Evolutionary conservation across 2,329 filamentous ascomycete genomes (phyloP).

Genomic region (Apiospora phragmitis): DNA sequence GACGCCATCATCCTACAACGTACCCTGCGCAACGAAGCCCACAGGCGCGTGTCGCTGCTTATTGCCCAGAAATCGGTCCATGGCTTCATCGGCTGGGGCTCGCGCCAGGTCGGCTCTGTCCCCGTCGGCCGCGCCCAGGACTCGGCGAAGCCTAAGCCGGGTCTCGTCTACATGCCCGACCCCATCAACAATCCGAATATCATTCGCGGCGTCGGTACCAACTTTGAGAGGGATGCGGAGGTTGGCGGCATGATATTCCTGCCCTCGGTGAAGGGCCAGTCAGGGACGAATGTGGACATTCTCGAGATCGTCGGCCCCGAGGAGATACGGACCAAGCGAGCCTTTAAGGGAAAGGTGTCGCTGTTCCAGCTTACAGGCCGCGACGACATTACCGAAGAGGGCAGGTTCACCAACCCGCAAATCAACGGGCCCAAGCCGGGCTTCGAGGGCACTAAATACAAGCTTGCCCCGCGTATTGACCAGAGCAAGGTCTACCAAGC

Average conservation of each 20-base stretch:
- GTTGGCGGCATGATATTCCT: slow-evolving; percentile 83
- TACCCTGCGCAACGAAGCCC: slow-evolving; percentile 81
- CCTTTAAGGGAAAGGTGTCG: slow-evolving; percentile 76
- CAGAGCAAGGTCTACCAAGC: slow-evolving; percentile 92
- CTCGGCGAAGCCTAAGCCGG: slow-evolving; percentile 74
- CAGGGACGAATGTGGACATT: slow-evolving; percentile 81
- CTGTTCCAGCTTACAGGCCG: slow-evolving; percentile 81
- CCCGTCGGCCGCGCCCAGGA: slow-evolving; percentile 94
- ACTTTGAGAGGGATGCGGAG: slow-evolving; percentile 77
- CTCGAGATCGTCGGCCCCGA: slow-evolving; percentile 76
- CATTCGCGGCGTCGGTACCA: slow-evolving; percentile 75
- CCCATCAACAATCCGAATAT: slow-evolving; percentile 82
- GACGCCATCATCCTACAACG: slow-evolving; percentile 93
- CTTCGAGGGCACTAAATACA: slow-evolving; percentile 79
- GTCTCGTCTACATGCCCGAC: slow-evolving; percentile 86
- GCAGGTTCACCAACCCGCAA: slow-evolving; percentile 58
- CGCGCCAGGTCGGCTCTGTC: slow-evolving; percentile 82
- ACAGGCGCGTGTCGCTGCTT: slow-evolving; percentile 86
- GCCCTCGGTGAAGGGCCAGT: slow-evolving; percentile 76
- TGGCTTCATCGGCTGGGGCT: slow-evolving; percentile 87
- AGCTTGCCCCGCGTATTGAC: slow-evolving; percentile 88
- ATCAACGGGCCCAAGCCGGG: slow-evolving; percentile 56
- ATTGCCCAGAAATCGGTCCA: slow-evolving; percentile 96
- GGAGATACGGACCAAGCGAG: slow-evolving; percentile 82
- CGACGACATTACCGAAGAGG: slow-evolving; percentile 68